Evolutionary conservation across 2,329 filamentous ascomycete species (phyloP).

Genomic region (Aspergillus pseudoterreus): DNA sequence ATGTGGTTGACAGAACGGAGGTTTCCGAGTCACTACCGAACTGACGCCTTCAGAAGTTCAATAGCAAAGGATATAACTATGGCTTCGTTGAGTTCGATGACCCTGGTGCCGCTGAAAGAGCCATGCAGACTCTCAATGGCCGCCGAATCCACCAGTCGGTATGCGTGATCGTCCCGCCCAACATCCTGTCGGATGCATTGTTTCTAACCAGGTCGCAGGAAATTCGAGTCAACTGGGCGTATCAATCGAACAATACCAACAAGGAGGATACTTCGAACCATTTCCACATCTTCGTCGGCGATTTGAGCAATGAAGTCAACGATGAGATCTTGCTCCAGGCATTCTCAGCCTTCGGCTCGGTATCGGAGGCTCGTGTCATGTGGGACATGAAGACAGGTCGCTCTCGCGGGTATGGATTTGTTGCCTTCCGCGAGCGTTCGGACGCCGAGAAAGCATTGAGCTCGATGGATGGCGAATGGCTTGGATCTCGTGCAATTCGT

Average conservation of each 20-base stretch:
- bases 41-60: constrained; percentile 34
- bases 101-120: constrained; percentile 89
- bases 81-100: constrained; percentile 99
- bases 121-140: constrained; percentile 95
- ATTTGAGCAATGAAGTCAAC: constrained; percentile 97
- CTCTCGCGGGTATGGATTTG: constrained; percentile 95
- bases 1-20: neutral
- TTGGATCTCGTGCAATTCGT: constrained; percentile 93
- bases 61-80: constrained; percentile 98
- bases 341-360: constrained; percentile 90
- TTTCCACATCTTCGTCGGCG: constrained; percentile 98
- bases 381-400: constrained; percentile 99
- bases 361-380: constrained; percentile 98
- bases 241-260: constrained; percentile 88
- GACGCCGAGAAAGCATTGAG: constrained; percentile 95
- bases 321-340: constrained; percentile 91
- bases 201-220: constrained; percentile 57
- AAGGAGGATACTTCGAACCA: constrained; percentile 98
- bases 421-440: constrained; percentile 88
- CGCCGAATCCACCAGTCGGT: constrained; percentile 93
- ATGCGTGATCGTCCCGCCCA: constrained; percentile 35
- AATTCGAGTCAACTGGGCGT: constrained; percentile 99
- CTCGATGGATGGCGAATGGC: constrained; percentile 99
- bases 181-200: constrained; percentile 1
- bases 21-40: constrained; percentile 5